Base-by-base conservation (phyloP, 1,284 basidiomycete genomes). In the Cryptococcus sp. region DNA sequence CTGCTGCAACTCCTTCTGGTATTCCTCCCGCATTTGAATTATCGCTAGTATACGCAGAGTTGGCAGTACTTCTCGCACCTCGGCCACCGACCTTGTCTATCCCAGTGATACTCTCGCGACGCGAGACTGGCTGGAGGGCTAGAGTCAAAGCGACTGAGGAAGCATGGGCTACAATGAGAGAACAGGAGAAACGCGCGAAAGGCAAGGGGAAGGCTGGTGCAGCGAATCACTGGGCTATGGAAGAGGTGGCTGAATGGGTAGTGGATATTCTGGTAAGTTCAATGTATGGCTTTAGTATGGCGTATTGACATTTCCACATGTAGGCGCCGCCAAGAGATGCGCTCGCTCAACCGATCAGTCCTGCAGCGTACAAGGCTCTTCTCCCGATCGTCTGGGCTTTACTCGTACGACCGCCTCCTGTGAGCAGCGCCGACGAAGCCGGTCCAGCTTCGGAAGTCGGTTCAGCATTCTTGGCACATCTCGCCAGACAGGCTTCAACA, bases 321-420 rank as follows among this genome's bases (percentile, higher is more conserved):
- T 22, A 72, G 70, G 53, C 70, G 1, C 63, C 68, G 2, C 59
- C 58, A 8, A 58, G 57, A 46, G 70, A 75, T 66, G 82, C 66
- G 69, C 78, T 75, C 72, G 80, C 69, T 60, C 84, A 80, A 16
- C 58, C 76, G 0, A 78, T 93, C 50, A 82, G 84, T 13, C 77
- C 85, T 0, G 70, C 81, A n/a, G 81, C 85, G 15, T 95, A 93
- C 77, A 68, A 77, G 3, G 82, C 86, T 1, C 81, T 94, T 29
- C 79, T 93, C 20, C 91, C 92, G 1, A 89, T 91, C 1, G 82
- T 95, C 46, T 95, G 91, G 90, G 84, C 87, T 25, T 79, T 96
- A 46, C 72, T 93, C 51, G 86, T 84, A 68, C 82, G 79, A 48
- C 67, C 74, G 0, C 73, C 71, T 55, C 45, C 57, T 3, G 37